Evolutionary conservation across 805 yeast genomes (phyloP).

Genomic region (Cyberlindnera maritima): DNA sequence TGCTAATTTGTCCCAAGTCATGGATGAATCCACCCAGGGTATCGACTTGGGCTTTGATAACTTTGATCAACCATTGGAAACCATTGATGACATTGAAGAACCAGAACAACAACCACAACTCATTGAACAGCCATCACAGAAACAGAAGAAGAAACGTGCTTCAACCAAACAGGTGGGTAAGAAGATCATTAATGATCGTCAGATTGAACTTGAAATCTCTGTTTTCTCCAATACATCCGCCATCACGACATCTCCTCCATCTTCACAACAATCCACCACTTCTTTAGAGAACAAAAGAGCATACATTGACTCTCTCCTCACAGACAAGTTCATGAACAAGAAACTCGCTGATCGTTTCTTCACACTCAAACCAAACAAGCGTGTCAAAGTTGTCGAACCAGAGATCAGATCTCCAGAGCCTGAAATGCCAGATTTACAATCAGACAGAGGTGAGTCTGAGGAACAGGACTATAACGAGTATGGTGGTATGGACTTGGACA

Average conservation of each 20-base stretch:
- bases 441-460: constrained; percentile 8
- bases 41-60: constrained; percentile 15
- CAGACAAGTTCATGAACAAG: constrained; percentile 16
- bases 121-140: constrained; percentile 8
- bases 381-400: constrained; percentile 21
- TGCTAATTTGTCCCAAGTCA: constrained; percentile 19
- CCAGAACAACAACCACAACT: constrained; percentile 2
- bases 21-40: constrained; percentile 13
- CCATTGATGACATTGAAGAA: constrained; percentile 19
- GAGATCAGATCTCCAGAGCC: constrained; percentile 10
- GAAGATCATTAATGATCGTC: constrained; percentile 23
- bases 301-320: constrained; percentile 16
- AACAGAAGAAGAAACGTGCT: constrained; percentile 13
- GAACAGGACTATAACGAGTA: neutral
- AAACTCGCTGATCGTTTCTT: constrained; percentile 18
- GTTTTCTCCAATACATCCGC: constrained; percentile 18
- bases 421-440: constrained; percentile 22
- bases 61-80: constrained; percentile 20
- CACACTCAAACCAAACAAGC: constrained; percentile 16
- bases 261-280: neutral
- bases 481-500: constrained; percentile 21
- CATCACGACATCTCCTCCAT: constrained; percentile 6
- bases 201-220: constrained; percentile 25
- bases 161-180: constrained; percentile 12
- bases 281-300: constrained; percentile 18